phyloP scores from a whole-genome alignment of 768 basidiomycete species.

The Terana coerulea region DNA sequence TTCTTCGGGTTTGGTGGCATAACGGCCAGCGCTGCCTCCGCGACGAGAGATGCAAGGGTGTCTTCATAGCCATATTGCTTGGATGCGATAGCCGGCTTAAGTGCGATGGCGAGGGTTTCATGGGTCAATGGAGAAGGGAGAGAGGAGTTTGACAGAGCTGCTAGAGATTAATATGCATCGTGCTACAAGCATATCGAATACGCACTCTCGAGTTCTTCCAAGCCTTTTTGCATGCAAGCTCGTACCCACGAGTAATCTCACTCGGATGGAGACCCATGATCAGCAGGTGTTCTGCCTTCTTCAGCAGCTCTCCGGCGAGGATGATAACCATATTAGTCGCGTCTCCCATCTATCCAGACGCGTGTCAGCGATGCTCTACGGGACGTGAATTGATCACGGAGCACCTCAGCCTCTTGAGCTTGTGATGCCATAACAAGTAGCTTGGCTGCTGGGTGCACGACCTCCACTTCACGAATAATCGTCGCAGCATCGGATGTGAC shows the following conservation, averaged over 20 bases:
- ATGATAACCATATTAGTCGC: conserved; percentile 95
- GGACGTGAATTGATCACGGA: conserved; percentile 20
- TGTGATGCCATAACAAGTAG: conserved; percentile 99
- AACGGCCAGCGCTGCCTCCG: conserved; percentile 88
- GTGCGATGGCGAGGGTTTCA: conserved; percentile 65
- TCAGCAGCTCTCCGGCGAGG: conserved; percentile 90
- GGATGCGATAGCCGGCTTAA: conserved; percentile 91
- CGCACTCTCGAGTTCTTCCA: conserved; percentile 89
- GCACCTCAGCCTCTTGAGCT: conserved; percentile 90
- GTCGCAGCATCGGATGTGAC: conserved; percentile 99
- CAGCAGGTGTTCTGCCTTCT: conserved; percentile 87
- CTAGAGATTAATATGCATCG: conserved; percentile 7
- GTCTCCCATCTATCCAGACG: conserved; percentile 75
- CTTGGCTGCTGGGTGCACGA: conserved; percentile 98
- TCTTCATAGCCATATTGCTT: conserved; percentile 98
- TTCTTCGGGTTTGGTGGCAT: conserved; percentile 87
- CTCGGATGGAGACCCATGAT: conserved; percentile 97
- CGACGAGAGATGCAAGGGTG: conserved; percentile 73
- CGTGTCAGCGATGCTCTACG: neutral
- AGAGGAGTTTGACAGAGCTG: conserved; percentile 67
- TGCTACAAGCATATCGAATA: conserved; percentile 18
- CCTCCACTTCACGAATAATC: conserved; percentile 96
- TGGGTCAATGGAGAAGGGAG: conserved; percentile 71
- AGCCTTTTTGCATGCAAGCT: conserved; percentile 82
- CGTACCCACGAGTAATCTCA: conserved; percentile 93